These are phyloP conservation scores for Paracoccidioides lutzii DNA, from an alignment of 2,329 filamentous ascomycete species.

Conservation along the genomic window DNA sequence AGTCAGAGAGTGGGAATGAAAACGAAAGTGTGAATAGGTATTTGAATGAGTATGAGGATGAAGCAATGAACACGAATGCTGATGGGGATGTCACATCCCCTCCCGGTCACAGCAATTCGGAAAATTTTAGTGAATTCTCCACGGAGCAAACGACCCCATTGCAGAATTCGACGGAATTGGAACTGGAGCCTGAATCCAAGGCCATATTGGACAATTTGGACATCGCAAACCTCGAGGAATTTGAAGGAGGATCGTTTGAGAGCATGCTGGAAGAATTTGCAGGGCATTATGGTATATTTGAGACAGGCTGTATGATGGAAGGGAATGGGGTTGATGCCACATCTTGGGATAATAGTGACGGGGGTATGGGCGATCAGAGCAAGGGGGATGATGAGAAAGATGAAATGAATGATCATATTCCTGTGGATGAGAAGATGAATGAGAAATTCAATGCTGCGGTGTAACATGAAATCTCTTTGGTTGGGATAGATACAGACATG, in stretches of 20 bases:
- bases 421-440: too few species aligned
- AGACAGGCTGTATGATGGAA: background rate
- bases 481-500: too few species aligned
- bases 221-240: background rate
- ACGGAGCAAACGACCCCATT: background rate
- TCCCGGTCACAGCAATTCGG: background rate
- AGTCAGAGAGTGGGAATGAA: slow-evolving; percentile 4
- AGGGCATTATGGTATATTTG: background rate
- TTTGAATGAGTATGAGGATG: background rate
- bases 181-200: too few species aligned
- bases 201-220: background rate
- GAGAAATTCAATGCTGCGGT: too few species aligned
- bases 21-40: background rate
- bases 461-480: too few species aligned
- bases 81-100: background rate
- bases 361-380: background rate
- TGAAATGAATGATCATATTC: too few species aligned
- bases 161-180: too few species aligned
- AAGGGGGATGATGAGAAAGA: background rate
- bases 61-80: too few species aligned
- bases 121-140: background rate
- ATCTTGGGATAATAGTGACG: background rate
- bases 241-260: background rate
- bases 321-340: background rate
- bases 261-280: background rate